Base-by-base conservation (phyloP, 2,329 filamentous ascomycete species). In the Graphilbum fragrans region DNA sequence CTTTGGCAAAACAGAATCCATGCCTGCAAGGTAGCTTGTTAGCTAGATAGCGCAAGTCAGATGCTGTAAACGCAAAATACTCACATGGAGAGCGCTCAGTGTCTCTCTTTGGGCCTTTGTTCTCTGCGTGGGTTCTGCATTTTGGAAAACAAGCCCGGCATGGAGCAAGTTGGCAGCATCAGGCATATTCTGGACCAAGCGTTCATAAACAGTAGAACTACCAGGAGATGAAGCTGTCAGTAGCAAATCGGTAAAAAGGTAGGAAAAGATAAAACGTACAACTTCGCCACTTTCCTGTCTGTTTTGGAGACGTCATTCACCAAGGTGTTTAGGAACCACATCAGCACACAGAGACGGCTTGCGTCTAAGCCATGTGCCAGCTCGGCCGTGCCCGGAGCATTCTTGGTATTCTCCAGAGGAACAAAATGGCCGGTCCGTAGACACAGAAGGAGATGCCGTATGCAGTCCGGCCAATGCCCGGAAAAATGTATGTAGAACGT, bases 1-100 rank as follows among this genome's bases (percentile, higher is more conserved):
- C 74, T 71, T 51, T 86, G 81, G 5, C 77, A 79, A 53, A 86
- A 87, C 50, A 76, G 69, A 25, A 86, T 70, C 82, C 83, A 90
- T 5, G 80, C 72, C 79, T 83, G 41, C 2, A 27, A 46, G 21
- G 25, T n/a, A 3, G 14, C 3, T 4, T 17, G 29, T 41, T 17
- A 34, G 35, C n/a, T 16, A 22, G n/a, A n/a, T 6, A 18, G 6
- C 31, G 14, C 31, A n/a, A 16, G 31, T 16, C 6, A 16, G 14
- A 11, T 12, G 22, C 7, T 5, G 19, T 6, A 33, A 18, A 14
- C 2, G 2, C 2, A 33, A 14, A 27, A 25, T n/a, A 19, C 60
- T 48, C 58, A 78, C 77, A 62, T 81, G 76, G 40, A 79, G 66
- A 51, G 74, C 80, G 50, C 62, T 68, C 47, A 82, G 69, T 11